These are phyloP conservation scores for Schwanniomyces sp. DNA, from an alignment of 805 yeast genomes.

Conservation along the genomic window DNA sequence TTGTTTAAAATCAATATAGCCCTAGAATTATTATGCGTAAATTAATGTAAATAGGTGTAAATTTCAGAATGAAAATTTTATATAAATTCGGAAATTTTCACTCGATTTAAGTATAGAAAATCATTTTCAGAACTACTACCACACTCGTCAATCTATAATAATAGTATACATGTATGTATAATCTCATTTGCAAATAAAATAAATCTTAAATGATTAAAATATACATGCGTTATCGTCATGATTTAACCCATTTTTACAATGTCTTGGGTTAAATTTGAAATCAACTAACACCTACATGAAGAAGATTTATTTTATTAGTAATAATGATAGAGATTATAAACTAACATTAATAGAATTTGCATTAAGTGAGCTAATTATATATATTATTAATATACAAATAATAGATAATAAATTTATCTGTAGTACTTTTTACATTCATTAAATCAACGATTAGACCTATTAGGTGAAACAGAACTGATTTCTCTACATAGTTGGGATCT, in stretches of 20 bases:
- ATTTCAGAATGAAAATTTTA: not conserved
- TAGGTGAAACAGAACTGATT: no score
- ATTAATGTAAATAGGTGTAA: not conserved
- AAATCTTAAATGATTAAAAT: slow-evolving; percentile 20
- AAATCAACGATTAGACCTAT: no score
- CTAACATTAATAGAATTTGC: not conserved
- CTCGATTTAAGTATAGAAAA: not conserved
- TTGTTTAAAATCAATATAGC: slow-evolving; percentile 2
- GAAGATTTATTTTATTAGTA: slow-evolving; percentile 4
- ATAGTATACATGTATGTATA: not conserved
- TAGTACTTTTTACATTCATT: no score
- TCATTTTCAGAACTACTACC: no score
- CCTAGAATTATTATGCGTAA: not conserved
- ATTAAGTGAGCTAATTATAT: not conserved
- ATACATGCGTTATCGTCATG: slow-evolving; percentile 51
- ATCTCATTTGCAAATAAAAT: not conserved
- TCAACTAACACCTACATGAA: slow-evolving; percentile 48
- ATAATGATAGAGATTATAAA: not conserved
- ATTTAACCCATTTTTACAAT: slow-evolving; percentile 31
- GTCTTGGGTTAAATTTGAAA: slow-evolving; percentile 41
- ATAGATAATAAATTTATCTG: no score
- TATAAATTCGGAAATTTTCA: not conserved
- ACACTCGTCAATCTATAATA: not conserved
- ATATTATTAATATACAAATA: no score
- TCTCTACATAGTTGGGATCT: no score